Conservation (phyloP, 1,284 basidiomycete species). For the Trichosporon faecale region DNA sequence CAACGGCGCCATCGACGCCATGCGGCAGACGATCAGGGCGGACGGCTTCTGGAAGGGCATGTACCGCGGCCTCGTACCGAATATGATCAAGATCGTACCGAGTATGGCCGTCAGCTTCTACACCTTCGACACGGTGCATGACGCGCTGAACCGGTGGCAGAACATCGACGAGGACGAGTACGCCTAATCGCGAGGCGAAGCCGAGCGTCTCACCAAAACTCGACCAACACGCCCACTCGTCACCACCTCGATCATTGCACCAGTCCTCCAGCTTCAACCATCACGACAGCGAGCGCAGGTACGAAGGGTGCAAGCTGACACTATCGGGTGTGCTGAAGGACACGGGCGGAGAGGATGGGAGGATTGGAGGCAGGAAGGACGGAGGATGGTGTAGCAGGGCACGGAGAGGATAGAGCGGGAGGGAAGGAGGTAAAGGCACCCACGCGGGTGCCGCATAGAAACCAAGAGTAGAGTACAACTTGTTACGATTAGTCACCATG, state of each 20-base stretch:
- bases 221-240: neutral
- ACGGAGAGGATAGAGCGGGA: neutral
- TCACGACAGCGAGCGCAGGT: too few species aligned
- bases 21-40: slow-evolving; percentile 64
- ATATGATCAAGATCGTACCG: slow-evolving; percentile 80
- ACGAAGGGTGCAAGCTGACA: too few species aligned
- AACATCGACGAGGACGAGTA: slow-evolving; percentile 26
- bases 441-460: neutral
- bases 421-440: neutral
- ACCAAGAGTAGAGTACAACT: slow-evolving; percentile 1
- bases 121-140: slow-evolving; percentile 52
- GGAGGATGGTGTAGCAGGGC: neutral
- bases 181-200: neutral
- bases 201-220: neutral
- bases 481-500: neutral
- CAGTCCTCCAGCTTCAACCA: too few species aligned
- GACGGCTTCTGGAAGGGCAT: slow-evolving; percentile 63
- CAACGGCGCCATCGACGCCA: slow-evolving; percentile 71
- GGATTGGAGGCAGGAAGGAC: too few species aligned
- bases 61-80: slow-evolving; percentile 80
- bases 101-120: slow-evolving; percentile 75
- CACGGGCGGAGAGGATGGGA: too few species aligned
- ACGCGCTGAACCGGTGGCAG: slow-evolving; percentile 33
- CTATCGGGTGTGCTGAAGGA: too few species aligned
- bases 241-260: neutral